Percentiles rank a stretch among this genome's conserved stretches.
Conservation (phyloP, 2,329 filamentous ascomycete genomes). For the Colletotrichum simmondsii region DNA sequence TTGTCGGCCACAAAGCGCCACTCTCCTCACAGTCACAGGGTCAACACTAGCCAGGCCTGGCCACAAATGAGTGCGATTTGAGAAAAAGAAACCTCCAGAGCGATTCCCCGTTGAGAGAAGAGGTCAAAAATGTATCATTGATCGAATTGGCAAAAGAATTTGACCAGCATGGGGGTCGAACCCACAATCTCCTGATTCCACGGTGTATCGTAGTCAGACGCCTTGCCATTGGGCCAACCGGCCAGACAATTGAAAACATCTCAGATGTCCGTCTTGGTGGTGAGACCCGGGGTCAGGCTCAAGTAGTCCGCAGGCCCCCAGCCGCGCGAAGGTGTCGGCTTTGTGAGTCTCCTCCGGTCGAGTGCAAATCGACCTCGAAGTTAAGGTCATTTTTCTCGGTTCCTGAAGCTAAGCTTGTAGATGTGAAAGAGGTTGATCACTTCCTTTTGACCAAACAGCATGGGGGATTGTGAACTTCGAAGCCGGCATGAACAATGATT, state of each 20-base stretch:
- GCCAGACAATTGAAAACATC: conserved; percentile 23
- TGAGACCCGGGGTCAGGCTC: too few species aligned
- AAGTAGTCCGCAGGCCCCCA: neutral
- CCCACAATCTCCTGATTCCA: conserved; percentile 35
- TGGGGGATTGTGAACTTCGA: too few species aligned
- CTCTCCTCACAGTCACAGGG: neutral
- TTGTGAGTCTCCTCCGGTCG: too few species aligned
- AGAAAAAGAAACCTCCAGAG: neutral
- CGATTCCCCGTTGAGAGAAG: too few species aligned
- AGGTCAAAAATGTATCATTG: neutral
- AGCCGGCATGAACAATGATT: too few species aligned
- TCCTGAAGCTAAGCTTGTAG: too few species aligned
- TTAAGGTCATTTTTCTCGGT: too few species aligned
- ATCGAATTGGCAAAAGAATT: neutral
- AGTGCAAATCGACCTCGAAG: too few species aligned
- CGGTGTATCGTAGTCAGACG: conserved; percentile 52
- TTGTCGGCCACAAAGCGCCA: neutral
- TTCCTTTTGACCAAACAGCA: too few species aligned
- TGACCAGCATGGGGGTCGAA: conserved; percentile 36
- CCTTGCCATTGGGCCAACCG: conserved; percentile 52
- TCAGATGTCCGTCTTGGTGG: neutral
- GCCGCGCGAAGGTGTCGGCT: too few species aligned
- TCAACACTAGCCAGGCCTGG: neutral
- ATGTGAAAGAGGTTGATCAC: too few species aligned
- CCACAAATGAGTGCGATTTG: neutral